phyloP scores from a whole-genome alignment of 208 protist species.

The Acanthamoeba sp. region DNA sequence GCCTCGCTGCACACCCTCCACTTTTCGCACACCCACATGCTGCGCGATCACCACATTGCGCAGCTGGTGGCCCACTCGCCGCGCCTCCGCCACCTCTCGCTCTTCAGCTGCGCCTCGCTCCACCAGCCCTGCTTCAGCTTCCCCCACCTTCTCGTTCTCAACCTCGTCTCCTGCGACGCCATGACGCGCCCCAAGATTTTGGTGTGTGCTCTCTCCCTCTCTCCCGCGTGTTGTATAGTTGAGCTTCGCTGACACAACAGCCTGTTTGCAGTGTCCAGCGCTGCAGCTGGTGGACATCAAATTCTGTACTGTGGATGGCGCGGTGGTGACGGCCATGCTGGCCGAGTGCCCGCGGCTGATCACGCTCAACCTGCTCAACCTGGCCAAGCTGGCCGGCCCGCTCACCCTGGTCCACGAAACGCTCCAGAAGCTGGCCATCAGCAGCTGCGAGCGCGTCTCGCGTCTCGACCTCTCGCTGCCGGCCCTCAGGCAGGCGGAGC shows the following conservation, averaged over 20 bases:
- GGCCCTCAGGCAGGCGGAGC: constrained; percentile 22
- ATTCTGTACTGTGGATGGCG: background rate
- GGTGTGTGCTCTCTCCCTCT: background rate
- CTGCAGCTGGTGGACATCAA: constrained; percentile 41
- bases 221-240: too few species aligned
- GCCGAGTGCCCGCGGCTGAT: constrained; percentile 29
- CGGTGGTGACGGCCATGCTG: constrained; percentile 11
- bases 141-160: background rate
- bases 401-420: background rate
- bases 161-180: background rate
- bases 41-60: constrained; percentile 8
- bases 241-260: background rate
- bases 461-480: background rate
- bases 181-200: background rate
- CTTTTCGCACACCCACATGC: constrained; percentile 18
- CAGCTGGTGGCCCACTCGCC: background rate
- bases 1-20: constrained; percentile 4
- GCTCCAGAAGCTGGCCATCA: constrained; percentile 36
- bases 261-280: background rate
- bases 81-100: background rate
- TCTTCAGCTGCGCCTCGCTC: constrained; percentile 49
- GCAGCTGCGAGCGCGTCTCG: constrained; percentile 32
- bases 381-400: background rate
- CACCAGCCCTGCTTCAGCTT: background rate
- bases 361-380: constrained; percentile 46